These are phyloP conservation scores for Chaetomium fimeti DNA, from an alignment of 495 filamentous ascomycete genomes.

Conservation along the genomic window DNA sequence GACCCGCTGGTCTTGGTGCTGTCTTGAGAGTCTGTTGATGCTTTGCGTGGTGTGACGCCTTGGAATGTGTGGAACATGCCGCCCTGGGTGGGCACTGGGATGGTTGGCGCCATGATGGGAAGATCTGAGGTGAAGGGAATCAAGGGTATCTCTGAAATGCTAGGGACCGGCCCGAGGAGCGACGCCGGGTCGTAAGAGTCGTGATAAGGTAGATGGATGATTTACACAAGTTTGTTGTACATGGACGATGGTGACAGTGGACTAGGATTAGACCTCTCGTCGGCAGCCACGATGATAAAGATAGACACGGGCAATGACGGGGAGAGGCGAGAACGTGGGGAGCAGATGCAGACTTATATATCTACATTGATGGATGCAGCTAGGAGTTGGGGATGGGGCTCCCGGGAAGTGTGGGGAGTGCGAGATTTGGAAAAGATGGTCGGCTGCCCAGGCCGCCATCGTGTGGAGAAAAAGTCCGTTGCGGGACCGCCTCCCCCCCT, in stretches of 20 bases:
- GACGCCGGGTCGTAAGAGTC: neutral
- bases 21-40: slow-evolving; percentile 47
- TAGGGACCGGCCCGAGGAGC: slow-evolving; percentile 2
- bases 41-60: slow-evolving; percentile 49
- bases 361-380: slow-evolving; percentile 31
- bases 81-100: slow-evolving; percentile 50
- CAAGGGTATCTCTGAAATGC: slow-evolving; percentile 7
- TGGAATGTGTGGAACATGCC: slow-evolving; percentile 57
- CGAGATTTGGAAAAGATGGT: slow-evolving; percentile 29
- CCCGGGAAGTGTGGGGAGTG: slow-evolving; percentile 32
- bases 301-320: slow-evolving; percentile 32
- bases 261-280: slow-evolving; percentile 15
- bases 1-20: slow-evolving; percentile 44
- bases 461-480: slow-evolving; percentile 35
- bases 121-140: neutral
- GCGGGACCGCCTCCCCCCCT: slow-evolving; percentile 17
- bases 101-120: slow-evolving; percentile 48
- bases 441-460: slow-evolving; percentile 28
- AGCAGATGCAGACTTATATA: slow-evolving; percentile 39
- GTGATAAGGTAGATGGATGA: neutral
- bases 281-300: slow-evolving; percentile 27
- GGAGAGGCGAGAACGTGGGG: slow-evolving; percentile 34
- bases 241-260: slow-evolving; percentile 1
- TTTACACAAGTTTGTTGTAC: slow-evolving; percentile 13
- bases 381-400: slow-evolving; percentile 35